phyloP scores from a whole-genome alignment of 2,329 filamentous ascomycete species.

The Saccharata proteae region DNA sequence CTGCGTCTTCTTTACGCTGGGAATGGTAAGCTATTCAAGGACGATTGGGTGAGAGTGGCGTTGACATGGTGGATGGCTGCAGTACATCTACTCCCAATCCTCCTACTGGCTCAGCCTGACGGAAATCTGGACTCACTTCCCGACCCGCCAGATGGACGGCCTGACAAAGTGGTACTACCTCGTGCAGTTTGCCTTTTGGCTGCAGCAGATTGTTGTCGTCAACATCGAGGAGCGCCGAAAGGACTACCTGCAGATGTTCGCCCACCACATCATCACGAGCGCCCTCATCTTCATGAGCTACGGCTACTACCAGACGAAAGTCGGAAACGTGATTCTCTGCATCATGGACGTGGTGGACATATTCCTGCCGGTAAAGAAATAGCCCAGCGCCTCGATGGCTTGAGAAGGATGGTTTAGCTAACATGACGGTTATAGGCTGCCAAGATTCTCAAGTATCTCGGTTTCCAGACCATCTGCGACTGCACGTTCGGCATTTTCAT shows the following conservation, averaged over 20 bases:
- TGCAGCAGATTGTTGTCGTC: conserved; percentile 88
- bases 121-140: conserved; percentile 78
- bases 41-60: background rate
- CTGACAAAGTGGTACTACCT: conserved; percentile 83
- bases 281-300: conserved; percentile 72
- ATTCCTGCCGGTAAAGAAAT: conserved; percentile 60
- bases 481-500: conserved; percentile 77
- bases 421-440: conserved; percentile 46
- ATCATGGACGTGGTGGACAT: conserved; percentile 92
- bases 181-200: conserved; percentile 80
- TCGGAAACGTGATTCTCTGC: conserved; percentile 78
- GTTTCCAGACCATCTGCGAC: conserved; percentile 66
- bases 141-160: conserved; percentile 59
- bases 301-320: conserved; percentile 72
- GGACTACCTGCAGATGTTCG: conserved; percentile 93
- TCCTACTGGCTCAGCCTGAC: conserved; percentile 65
- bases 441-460: conserved; percentile 87
- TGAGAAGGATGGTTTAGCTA: too few species aligned
- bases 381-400: too few species aligned
- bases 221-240: conserved; percentile 91
- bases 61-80: conserved; percentile 11
- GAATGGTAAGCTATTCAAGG: conserved; percentile 48
- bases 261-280: conserved; percentile 85
- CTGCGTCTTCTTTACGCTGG: conserved; percentile 65
- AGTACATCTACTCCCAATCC: conserved; percentile 74